Evolutionary conservation across 2,329 filamentous ascomycete species (phyloP), one percentile per base, ranked within the genome.

Genomic region (Clonostachys chloroleuca): DNA sequence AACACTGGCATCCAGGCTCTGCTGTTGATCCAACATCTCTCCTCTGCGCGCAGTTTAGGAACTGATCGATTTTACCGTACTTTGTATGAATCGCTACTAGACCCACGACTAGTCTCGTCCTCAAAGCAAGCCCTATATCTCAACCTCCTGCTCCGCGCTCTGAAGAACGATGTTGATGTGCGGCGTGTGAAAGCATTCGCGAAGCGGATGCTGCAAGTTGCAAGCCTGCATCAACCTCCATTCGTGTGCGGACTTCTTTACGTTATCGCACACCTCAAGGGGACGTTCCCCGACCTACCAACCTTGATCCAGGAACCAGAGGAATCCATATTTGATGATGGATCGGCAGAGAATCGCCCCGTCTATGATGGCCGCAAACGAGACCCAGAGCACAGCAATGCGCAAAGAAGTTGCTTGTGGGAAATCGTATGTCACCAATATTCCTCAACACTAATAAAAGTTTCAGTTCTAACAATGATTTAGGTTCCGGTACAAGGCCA

Each of bases 1-100:
- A 99, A 97, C 70, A 99, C 94, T 1, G 94, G 91, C 62, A 89
- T 99, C 36, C 94, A 99, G 67, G 92, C 94, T 34, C 79, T 99
- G 54, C 87, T 96, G 70, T 75, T 99, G 43, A 95, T 99, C 54
- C 94, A 97, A 63, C 94, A 97, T 64, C 80, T 99, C 30, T 89
- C 91, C 1, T 76, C 84, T 2, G 81, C 85, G 4, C 90, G 94
- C 62, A 86, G 92, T 58, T 76, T 92, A 46, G 86, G 87, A 5
- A 85, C 86, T 12, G 94, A 99, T 59, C 82, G 94, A 51, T 99
- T 96, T 72, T 99, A 97, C 71, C 81, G 91, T 44, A 96, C 92
- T 10, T 74, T 99, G 3, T 99, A 99, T 66, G 94, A 99, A 68
- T 96, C 92, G 8, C 75, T 99, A 20, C 71, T 97, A 34, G 94